Evolutionary conservation across 2,329 filamentous ascomycete species (phyloP), one percentile per base, ranked within the genome.

Genomic region (Colletotrichum cuscutae): DNA sequence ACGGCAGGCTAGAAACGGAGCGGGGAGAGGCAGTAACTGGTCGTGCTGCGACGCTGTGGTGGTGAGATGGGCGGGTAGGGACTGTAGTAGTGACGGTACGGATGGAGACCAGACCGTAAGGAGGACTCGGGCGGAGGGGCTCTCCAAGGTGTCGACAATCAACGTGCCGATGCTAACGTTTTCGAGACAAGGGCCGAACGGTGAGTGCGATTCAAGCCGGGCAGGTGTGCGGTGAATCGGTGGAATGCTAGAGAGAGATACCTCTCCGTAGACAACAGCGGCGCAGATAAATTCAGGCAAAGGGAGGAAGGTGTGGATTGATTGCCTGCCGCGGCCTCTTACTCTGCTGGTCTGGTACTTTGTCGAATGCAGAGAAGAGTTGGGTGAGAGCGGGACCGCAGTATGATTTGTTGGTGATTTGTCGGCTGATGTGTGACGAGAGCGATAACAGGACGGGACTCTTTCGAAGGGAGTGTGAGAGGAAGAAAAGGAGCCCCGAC

Each of bases 361-460:
- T 24, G 35, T 49, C 22, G 24, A 65, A 26, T 42, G 26, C 59
- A 60, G 65, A 60, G 42, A 72, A 57, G 66, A 57, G 66, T 60
- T 60, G 70, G 60, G 56, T 70, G 54, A 54, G 60, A 52, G 70
- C 56, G 70, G 60, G 56, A 70, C 66, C 35, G 24, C 26, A 19
- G 42, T 54, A 19, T 54, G 66, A 37, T 65, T 42, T 54, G 60
- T 56, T 22, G 30, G 30, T 59, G 58, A 30, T 62, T 62, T 42
- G 65, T 69, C 59, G 70, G 70, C 59, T 69, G 65, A 72, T 69
- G 65, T 63, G 60, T 60, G 49, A 71, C 19, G 37, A 63, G 32
- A 53, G 19, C 42, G 58, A 37, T 35, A 24, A 24, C 37, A 49
- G 30, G 37, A 26, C 53, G 57, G 53, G 13, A 42, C 37, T 42